A percentile compares a stretch with the other conserved stretches of the same genome.
Evolutionary conservation across 345 rosid species (phyloP).

Genomic region (Brassica nigra): DNA sequence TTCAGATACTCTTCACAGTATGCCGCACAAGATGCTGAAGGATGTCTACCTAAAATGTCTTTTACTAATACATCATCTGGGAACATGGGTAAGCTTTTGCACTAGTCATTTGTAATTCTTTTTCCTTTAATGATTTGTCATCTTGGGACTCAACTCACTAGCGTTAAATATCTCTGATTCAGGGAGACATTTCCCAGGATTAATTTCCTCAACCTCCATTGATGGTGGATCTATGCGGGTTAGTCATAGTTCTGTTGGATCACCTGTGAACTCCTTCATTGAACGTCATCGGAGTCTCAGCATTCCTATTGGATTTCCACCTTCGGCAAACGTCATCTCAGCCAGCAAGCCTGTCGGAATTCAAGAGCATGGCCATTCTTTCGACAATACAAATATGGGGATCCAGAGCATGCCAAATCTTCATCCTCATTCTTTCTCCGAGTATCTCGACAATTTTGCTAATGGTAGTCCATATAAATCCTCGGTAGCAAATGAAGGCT

Average conservation of each 20-base stretch:
- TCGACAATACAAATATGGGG: conserved; percentile 58
- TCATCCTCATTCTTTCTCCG: conserved; percentile 79
- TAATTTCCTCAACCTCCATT: conserved; percentile 47
- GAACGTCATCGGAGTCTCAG: conserved; percentile 69
- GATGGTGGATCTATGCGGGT: conserved; percentile 64
- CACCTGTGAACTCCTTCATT: conserved; percentile 52
- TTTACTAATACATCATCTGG: conserved; percentile 49
- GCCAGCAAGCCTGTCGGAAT: conserved; percentile 58
- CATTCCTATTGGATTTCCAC: conserved; percentile 65
- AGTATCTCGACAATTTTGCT: conserved; percentile 61
- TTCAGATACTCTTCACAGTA: conserved; percentile 53
- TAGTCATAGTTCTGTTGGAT: conserved; percentile 47
- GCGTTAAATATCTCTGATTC: conserved; percentile 38
- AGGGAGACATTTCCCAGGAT: conserved; percentile 51
- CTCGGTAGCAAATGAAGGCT: conserved; percentile 54
- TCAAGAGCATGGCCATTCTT: conserved; percentile 51
- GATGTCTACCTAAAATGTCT: conserved; percentile 45
- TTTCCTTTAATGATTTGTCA: conserved; percentile 20
- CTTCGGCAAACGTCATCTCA: conserved; percentile 58
- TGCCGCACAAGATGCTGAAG: conserved; percentile 56
- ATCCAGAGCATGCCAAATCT: conserved; percentile 55
- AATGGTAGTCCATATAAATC: conserved; percentile 58
- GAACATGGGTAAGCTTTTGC: conserved; percentile 51
- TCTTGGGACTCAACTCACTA: conserved; percentile 4
- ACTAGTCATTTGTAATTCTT: not conserved